Evolutionary conservation across 2,329 filamentous ascomycete species (phyloP).

Genomic region (Fusarium anthophilum): DNA sequence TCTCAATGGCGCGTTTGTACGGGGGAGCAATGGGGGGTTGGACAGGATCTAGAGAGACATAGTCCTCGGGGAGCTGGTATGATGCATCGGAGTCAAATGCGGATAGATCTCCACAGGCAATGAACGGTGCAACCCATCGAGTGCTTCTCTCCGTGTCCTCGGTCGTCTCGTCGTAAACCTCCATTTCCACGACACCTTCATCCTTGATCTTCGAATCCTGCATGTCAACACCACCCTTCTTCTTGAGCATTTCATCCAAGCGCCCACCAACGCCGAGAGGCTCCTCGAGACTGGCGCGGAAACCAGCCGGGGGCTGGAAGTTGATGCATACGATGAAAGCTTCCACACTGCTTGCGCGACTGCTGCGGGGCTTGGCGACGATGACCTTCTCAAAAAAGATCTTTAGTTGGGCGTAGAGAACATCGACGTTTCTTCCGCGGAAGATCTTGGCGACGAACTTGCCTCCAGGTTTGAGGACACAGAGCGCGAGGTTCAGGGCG

Average conservation of each 20-base stretch:
- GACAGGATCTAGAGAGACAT: conserved; percentile 88
- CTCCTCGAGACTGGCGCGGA: conserved; percentile 78
- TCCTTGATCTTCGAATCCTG: conserved; percentile 52
- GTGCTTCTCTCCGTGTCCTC: conserved; percentile 50
- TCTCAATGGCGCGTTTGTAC: conserved; percentile 89
- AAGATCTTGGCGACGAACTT: conserved; percentile 99
- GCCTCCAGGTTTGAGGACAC: conserved; percentile 90
- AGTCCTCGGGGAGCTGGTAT: conserved; percentile 86
- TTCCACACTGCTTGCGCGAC: conserved; percentile 94
- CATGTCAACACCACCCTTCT: conserved; percentile 51
- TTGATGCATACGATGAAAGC: conserved; percentile 96
- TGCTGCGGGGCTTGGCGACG: conserved; percentile 93
- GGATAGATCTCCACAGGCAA: conserved; percentile 96
- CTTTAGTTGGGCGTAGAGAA: conserved; percentile 93
- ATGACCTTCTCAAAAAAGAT: conserved; percentile 86
- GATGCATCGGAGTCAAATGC: conserved; percentile 96
- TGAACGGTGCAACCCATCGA: conserved; percentile 92
- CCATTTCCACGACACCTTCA: conserved; percentile 56
- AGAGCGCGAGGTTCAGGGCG: conserved; percentile 90
- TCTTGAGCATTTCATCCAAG: conserved; percentile 60
- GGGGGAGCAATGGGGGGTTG: conserved; percentile 96
- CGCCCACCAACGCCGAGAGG: conserved; percentile 73
- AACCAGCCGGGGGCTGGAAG: conserved; percentile 82
- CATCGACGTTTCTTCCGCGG: conserved; percentile 91
- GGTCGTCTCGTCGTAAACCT: conserved; percentile 58